phyloP scores from a whole-genome alignment of 176 grass and related monocot species.

The Otatea glauca region DNA sequence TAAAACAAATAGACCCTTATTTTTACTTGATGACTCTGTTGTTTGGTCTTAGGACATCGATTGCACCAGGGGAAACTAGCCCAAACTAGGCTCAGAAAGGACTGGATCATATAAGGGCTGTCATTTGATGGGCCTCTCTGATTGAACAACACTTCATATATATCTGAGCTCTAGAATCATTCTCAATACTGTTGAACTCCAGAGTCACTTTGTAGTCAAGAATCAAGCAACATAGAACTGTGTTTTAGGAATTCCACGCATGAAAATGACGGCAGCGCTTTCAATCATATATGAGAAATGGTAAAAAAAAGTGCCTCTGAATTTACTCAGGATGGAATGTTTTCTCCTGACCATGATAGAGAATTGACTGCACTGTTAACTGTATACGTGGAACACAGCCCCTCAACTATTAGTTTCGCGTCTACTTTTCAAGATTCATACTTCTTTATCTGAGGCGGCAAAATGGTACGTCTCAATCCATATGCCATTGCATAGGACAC shows the following conservation, averaged over 20 bases:
- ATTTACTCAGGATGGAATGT: background rate
- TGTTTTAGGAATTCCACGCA: background rate
- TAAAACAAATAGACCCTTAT: no score
- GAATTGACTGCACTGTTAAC: background rate
- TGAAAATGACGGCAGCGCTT: background rate
- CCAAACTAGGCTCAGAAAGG: background rate
- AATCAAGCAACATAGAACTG: background rate
- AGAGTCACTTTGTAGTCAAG: slow-evolving; percentile 2
- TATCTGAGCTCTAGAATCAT: background rate
- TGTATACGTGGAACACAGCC: background rate
- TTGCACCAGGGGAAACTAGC: slow-evolving; percentile 3
- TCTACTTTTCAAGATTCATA: background rate
- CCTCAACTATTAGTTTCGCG: background rate
- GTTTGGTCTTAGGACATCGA: background rate
- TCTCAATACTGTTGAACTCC: background rate
- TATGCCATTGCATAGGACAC: background rate
- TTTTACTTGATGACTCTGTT: background rate
- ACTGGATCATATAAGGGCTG: background rate
- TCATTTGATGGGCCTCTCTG: slow-evolving; percentile 9
- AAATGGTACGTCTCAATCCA: background rate
- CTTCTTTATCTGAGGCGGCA: background rate
- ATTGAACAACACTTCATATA: slow-evolving; percentile 1
- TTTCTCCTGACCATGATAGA: background rate
- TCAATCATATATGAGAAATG: background rate
- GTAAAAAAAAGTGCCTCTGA: background rate